These are phyloP conservation scores for Xylaria sp. DNA, from an alignment of 2,329 filamentous ascomycete genomes.

Conservation along the genomic window DNA sequence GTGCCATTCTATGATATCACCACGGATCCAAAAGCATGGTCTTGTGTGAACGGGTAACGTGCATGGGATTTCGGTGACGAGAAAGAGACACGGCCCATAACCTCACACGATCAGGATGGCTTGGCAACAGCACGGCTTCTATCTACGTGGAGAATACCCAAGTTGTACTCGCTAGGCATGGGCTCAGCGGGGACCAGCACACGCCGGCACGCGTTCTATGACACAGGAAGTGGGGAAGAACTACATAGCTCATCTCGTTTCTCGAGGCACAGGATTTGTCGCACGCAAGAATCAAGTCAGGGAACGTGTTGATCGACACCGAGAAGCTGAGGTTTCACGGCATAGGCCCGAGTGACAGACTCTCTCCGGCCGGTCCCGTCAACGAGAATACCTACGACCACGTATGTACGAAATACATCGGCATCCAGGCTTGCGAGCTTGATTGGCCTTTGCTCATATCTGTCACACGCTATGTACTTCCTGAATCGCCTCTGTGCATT, in stretches of 20 bases:
- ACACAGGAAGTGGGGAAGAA: background rate
- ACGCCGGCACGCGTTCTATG: background rate
- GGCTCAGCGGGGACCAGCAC: background rate
- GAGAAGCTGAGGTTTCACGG: background rate
- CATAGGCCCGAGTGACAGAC: background rate
- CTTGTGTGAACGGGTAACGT: background rate
- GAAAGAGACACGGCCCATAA: background rate
- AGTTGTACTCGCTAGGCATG: background rate
- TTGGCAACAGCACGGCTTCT: background rate
- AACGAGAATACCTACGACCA: background rate
- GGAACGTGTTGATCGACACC: conserved; percentile 5
- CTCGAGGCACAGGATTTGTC: conserved; percentile 1
- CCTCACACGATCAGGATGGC: background rate
- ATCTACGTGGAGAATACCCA: background rate
- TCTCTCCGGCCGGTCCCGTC: background rate
- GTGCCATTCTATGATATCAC: too few species aligned
- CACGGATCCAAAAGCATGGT: too few species aligned
- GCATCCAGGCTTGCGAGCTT: conserved; percentile 1
- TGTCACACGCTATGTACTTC: background rate
- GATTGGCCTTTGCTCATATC: conserved; percentile 1
- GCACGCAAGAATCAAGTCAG: background rate
- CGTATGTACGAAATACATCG: background rate
- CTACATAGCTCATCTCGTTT: background rate
- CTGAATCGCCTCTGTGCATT: background rate
- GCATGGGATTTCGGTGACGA: background rate